Percentiles rank a stretch among this genome's conserved stretches.
Evolutionary conservation across 352 stramenopile genomes (phyloP).

Genomic region (Pythium aphanidermatum): DNA sequence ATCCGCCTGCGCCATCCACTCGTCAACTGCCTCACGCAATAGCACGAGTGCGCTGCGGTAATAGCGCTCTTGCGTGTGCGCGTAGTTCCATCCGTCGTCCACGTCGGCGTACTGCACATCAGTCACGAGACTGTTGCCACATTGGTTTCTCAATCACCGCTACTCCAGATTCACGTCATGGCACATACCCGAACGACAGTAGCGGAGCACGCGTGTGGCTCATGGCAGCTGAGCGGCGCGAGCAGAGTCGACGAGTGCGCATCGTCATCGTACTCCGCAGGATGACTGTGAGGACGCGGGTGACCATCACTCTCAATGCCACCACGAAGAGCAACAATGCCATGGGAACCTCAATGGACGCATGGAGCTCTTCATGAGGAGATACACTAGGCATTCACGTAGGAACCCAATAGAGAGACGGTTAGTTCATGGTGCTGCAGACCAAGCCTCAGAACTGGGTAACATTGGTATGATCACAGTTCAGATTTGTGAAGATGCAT

Average conservation of each 20-base stretch:
- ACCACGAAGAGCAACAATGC: too few species aligned
- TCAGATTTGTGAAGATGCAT: too few species aligned
- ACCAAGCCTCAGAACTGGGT: too few species aligned
- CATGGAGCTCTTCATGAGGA: too few species aligned
- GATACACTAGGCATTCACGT: too few species aligned
- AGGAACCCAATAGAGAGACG: too few species aligned
- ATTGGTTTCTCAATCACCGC: background rate
- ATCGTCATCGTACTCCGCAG: too few species aligned
- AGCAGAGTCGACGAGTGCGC: background rate
- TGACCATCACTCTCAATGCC: conserved; percentile 5
- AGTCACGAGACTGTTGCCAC: conserved; percentile 34
- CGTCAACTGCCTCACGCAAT: conserved; percentile 31
- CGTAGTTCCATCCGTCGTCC: conserved; percentile 76
- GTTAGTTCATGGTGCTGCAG: too few species aligned
- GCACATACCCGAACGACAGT: conserved; percentile 43
- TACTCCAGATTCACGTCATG: background rate
- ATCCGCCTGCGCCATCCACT: conserved; percentile 36
- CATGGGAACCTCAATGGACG: too few species aligned
- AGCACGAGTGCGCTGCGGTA: conserved; percentile 64
- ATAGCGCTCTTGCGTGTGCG: conserved; percentile 49
- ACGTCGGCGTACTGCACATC: conserved; percentile 84
- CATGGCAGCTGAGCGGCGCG: background rate
- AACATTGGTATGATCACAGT: too few species aligned
- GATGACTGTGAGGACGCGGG: too few species aligned
- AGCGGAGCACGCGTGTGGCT: conserved; percentile 24